These are phyloP conservation scores for Aquilaria yunnanensis DNA, from an alignment of 345 rosid species.

Conservation along the genomic window DNA sequence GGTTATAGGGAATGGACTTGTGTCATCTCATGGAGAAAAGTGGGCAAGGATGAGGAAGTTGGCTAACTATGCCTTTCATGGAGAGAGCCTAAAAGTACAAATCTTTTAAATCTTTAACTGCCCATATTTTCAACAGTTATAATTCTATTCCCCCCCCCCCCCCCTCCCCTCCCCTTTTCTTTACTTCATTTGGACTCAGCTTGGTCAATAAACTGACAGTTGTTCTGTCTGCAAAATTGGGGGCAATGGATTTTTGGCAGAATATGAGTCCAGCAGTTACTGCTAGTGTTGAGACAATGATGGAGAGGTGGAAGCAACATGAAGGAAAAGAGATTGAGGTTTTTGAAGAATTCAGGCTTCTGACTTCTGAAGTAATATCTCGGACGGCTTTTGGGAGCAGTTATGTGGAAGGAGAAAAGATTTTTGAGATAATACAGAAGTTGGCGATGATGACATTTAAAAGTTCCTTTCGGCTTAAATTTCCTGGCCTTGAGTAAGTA, in stretches of 20 bases:
- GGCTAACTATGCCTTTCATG: slow-evolving; percentile 42
- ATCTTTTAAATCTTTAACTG: too few species aligned
- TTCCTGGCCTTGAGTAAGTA: slow-evolving; percentile 29
- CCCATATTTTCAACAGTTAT: background rate
- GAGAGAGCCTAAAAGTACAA: slow-evolving; percentile 32
- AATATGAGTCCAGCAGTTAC: slow-evolving; percentile 31
- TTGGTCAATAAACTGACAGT: too few species aligned
- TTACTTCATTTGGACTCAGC: too few species aligned
- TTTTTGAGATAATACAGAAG: slow-evolving; percentile 28
- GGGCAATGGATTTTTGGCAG: slow-evolving; percentile 9
- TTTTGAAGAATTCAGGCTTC: slow-evolving; percentile 26
- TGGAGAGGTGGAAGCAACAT: slow-evolving; percentile 32
- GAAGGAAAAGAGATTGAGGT: slow-evolving; percentile 35
- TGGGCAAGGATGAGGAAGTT: slow-evolving; percentile 38
- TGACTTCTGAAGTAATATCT: slow-evolving; percentile 43
- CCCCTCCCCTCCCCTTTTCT: too few species aligned
- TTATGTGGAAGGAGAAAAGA: slow-evolving; percentile 33
- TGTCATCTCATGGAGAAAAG: slow-evolving; percentile 25
- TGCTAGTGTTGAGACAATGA: slow-evolving; percentile 32
- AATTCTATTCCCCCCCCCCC: too few species aligned
- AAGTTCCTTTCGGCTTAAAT: slow-evolving; percentile 8
- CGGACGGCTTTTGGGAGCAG: slow-evolving; percentile 49
- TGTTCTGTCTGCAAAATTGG: too few species aligned
- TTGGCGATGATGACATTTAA: slow-evolving; percentile 8
- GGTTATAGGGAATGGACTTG: slow-evolving; percentile 32